Evolutionary conservation across 805 yeast species (phyloP), one percentile per base, ranked within the genome.

Genomic region (Ogataea zsoltii): DNA sequence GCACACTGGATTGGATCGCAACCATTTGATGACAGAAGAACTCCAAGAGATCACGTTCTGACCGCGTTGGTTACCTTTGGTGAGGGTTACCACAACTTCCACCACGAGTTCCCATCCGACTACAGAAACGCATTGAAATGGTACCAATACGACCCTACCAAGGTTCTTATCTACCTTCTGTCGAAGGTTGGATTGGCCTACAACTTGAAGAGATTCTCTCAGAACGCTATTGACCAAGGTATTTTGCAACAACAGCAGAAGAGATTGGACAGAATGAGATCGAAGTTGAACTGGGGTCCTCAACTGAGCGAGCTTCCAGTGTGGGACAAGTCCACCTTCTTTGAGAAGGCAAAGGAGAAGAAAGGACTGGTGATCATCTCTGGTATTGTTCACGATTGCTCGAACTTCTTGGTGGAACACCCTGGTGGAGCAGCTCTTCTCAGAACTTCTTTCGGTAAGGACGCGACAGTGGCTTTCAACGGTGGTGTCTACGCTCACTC

Each of bases 1-100:
- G 92, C 92, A 21, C 95, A 87, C 66, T 85, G 89, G 87, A 79
- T 86, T 57, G 95, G 95, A 69, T 75, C 71, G 45, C 95, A 87
- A 67, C 94, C 95, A 38, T 87, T 86, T 54, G 95, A 86, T 65
- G 92, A 87, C 65, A 79, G 86, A 70, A 82, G 91, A 77, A 85
- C 92, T 28, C 94, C 94, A 56, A 77, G 94, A 69, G 92, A 87
- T 68, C 90, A 85, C 66, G 78, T 81, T 62, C 60, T 87, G 51
- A 85, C 94, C 41, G 94, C 94, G 4, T 70, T 86, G 48, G 89
- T 85, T 48, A 87, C 95, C 0, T 85, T 86, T 60, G 95, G 95
- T 67, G 95, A 87, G 70, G 95, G 95, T 52, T 85, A 86, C 74
- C 94, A 87, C 62, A 87, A 87, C 70, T 87, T 86, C 81, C 95